phyloP scores from a whole-genome alignment of 176 grass and related monocot genomes.

The Dendrocalamus sinicus region DNA sequence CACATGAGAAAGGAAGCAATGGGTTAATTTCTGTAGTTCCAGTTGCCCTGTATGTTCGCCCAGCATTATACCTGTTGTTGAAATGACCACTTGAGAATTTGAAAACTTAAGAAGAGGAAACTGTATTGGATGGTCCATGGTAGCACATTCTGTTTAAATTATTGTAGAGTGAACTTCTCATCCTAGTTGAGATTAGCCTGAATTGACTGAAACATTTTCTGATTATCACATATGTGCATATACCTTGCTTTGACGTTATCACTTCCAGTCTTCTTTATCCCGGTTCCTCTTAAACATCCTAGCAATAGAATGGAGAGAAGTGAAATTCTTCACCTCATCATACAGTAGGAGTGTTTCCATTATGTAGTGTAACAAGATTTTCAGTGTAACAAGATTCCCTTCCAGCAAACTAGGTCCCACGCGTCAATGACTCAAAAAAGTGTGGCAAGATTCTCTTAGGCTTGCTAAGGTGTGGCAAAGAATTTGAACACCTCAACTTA shows the following conservation, averaged over 20 bases:
- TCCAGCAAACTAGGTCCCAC: too few species aligned
- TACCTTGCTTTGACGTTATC: neutral
- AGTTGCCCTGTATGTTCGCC: neutral
- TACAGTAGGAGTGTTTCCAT: neutral
- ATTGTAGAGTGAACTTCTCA: slow-evolving; percentile 9
- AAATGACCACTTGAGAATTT: neutral
- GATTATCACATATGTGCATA: neutral
- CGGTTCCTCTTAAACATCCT: neutral
- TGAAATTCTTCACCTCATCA: neutral
- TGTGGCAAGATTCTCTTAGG: too few species aligned
- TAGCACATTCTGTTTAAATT: neutral
- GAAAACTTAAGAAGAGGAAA: neutral
- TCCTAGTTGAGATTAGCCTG: neutral
- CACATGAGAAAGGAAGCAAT: neutral
- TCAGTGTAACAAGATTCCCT: too few species aligned
- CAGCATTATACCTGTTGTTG: neutral
- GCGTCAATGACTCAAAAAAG: too few species aligned
- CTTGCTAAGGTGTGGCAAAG: too few species aligned
- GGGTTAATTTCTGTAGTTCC: neutral
- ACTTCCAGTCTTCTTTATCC: neutral
- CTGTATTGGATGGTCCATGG: neutral
- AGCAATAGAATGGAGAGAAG: neutral
- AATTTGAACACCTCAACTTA: too few species aligned
- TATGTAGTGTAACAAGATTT: slow-evolving; percentile 5
- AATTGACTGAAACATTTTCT: neutral